A percentile compares a stretch with the other conserved stretches of the same genome.
Conservation (phyloP, 495 filamentous ascomycete species). For the Parmelia sp. region DNA sequence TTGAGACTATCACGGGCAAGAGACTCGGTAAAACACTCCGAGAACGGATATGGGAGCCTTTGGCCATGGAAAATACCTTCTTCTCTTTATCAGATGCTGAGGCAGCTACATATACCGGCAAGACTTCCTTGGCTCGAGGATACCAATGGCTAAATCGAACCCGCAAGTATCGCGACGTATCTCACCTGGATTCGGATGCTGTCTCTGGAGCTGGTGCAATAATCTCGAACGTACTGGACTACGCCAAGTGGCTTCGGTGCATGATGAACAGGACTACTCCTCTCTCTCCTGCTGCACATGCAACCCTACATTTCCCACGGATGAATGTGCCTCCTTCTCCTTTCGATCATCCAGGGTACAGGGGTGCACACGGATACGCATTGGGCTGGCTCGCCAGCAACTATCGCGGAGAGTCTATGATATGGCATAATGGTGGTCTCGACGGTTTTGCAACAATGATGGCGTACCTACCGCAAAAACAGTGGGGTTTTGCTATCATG, state of each 20-base stretch:
- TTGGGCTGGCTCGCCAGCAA: constrained; percentile 41
- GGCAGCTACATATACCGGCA: constrained; percentile 21
- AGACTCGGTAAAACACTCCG: constrained; percentile 40
- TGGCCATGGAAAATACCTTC: constrained; percentile 47
- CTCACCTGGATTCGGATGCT: constrained; percentile 28
- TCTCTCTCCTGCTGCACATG: constrained; percentile 33
- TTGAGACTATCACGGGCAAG: constrained; percentile 39
- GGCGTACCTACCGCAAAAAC: constrained; percentile 39
- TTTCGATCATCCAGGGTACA: constrained; percentile 17
- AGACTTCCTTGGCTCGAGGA: constrained; percentile 24
- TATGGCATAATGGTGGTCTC: constrained; percentile 42
- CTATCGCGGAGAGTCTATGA: constrained; percentile 40
- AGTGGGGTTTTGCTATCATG: constrained; percentile 43
- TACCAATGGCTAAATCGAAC: constrained; percentile 28
- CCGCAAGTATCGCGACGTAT: constrained; percentile 19
- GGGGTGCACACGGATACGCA: constrained; percentile 34
- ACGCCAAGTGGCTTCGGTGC: constrained; percentile 44
- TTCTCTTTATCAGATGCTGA: constrained; percentile 38
- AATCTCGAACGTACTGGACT: constrained; percentile 48
- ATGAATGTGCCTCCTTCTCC: constrained; percentile 19
- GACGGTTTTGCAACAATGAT: constrained; percentile 40
- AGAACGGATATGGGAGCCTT: constrained; percentile 40
- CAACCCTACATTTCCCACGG: constrained; percentile 35
- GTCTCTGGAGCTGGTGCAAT: constrained; percentile 46
- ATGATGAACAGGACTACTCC: constrained; percentile 31